Percentiles rank a stretch among this genome's conserved stretches.
Evolutionary conservation across 805 yeast genomes (phyloP).

Genomic region (Yarrowia hollandica): DNA sequence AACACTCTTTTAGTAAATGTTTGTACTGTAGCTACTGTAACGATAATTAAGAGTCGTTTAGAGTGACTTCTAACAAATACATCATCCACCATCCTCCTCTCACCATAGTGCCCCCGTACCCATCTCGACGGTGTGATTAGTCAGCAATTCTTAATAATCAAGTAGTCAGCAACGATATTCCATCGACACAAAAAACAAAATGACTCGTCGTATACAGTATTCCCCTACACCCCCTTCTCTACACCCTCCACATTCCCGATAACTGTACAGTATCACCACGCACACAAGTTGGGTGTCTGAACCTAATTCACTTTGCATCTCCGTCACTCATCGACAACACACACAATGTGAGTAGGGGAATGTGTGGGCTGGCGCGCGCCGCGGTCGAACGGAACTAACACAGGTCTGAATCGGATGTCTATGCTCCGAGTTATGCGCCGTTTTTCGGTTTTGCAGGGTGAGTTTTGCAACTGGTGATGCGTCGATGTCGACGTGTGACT

Average conservation of each 20-base stretch:
- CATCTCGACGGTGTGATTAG: too few relatives aligned
- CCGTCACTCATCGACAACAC: constrained; percentile 26
- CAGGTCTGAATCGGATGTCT: constrained; percentile 54
- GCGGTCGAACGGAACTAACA: not conserved
- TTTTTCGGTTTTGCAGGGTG: constrained; percentile 95
- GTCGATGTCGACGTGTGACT: not conserved
- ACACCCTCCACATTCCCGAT: not conserved
- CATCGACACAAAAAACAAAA: too few relatives aligned
- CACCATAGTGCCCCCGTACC: too few relatives aligned
- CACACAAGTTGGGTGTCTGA: constrained; percentile 9
- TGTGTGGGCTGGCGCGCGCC: not conserved
- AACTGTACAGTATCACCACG: constrained; percentile 14
- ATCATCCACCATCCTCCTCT: too few relatives aligned
- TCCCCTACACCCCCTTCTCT: too few relatives aligned
- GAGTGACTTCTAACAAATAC: too few relatives aligned
- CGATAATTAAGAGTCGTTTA: too few relatives aligned
- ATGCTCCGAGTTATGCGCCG: constrained; percentile 90
- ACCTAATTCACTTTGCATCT: constrained; percentile 14
- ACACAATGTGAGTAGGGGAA: constrained; percentile 24
- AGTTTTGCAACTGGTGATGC: constrained; percentile 32
- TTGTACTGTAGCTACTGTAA: too few relatives aligned
- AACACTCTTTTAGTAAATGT: too few relatives aligned
- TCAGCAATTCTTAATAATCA: too few relatives aligned
- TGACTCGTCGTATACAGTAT: too few relatives aligned
- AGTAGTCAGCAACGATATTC: too few relatives aligned